A percentile compares a stretch with the other conserved stretches of the same genome.
Conservation (phyloP, 257 asterid species). For the Forsythia suspensa region DNA sequence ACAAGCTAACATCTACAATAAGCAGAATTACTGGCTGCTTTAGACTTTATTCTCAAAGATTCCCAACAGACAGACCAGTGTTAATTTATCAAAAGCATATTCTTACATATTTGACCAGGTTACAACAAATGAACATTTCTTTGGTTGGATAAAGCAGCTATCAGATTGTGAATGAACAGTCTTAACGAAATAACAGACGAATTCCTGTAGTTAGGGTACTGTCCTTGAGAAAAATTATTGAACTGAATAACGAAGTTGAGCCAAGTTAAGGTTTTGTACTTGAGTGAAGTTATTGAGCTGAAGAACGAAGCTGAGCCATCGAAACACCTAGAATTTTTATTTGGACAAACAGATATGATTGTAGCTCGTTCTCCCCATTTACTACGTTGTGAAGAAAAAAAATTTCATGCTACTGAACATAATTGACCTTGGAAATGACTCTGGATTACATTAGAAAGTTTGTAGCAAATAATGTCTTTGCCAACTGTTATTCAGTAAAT, state of each 20-base stretch:
- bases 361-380: not conserved
- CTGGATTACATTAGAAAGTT: not conserved
- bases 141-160: not conserved
- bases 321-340: not conserved
- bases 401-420: not conserved
- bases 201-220: not conserved
- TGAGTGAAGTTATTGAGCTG: not conserved
- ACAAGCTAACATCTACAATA: constrained; percentile 7
- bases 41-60: constrained; percentile 13
- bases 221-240: not conserved
- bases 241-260: not conserved
- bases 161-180: not conserved
- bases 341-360: not conserved
- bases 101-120: not conserved
- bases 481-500: not conserved
- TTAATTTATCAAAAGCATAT: not conserved
- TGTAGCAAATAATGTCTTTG: not conserved
- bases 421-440: not conserved
- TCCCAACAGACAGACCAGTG: not conserved
- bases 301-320: not conserved
- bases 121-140: not conserved
- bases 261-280: not conserved
- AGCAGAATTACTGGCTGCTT: constrained; percentile 14
- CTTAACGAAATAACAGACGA: not conserved
- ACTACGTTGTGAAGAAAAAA: not conserved